Base-by-base conservation (phyloP, 371 early-diverging fungal species). In the Blastocladiella emersonii region DNA sequence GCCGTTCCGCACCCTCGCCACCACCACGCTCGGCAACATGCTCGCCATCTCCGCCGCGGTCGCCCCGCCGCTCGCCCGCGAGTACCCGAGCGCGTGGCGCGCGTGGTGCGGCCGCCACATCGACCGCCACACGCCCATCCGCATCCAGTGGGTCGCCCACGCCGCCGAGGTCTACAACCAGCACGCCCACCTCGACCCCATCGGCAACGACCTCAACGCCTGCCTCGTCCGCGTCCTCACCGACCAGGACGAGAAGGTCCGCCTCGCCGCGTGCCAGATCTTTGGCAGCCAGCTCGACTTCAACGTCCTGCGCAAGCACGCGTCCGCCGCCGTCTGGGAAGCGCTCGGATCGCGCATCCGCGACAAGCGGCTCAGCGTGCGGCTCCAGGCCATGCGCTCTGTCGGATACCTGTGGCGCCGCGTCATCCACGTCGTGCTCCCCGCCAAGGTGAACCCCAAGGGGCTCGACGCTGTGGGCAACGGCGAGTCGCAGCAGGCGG, bases 211-310 rank as follows among this genome's bases (percentile, higher is more conserved):
- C 56, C 66, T 92, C 27, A 81, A 76, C 65, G 82, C 76, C 8
- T 74, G 78, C 6, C 68, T 93, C n/a, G 78, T 72, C 34, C 80
- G 83, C 56, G 91, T 89, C 68, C 67, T 92, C 30, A 68, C 80
- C 21, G 98, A 98, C 70, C 89, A 91, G 0, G 96, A 98, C 62
- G 96, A 98, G 39, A 90, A 89, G 67, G 93, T 98, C 15, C 87
- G 98, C 8, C 69, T 81, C 34, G 79, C 83, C 0, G 83, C 82
- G 0, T 86, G 93, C 69, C 81, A 79, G 66, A 68, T 83, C 1
- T 67, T 95, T 27, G 82, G 82, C 13, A 7, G 43, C 15, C 70
- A 76, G 48, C 68, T 95, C 34, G 85, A 83, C 41, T 72, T 77
- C 48, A 79, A 79, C 2, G 66, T 68, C 36, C 71, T 81, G 6